phyloP scores from a whole-genome alignment of 2,329 filamentous ascomycete species.

The Emmonsiellopsis sp. region DNA sequence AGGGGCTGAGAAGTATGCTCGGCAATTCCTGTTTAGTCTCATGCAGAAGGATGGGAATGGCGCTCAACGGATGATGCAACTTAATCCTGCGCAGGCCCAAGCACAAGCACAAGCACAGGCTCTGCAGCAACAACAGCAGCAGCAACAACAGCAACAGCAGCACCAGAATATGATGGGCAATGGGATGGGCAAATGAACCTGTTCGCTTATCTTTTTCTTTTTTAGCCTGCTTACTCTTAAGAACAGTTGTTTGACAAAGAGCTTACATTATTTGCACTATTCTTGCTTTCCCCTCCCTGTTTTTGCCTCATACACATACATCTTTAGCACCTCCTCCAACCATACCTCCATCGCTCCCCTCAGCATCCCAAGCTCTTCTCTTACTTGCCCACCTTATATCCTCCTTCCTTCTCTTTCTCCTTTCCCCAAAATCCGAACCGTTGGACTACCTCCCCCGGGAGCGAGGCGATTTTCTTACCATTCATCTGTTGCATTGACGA shows the following conservation, averaged over 20 bases:
- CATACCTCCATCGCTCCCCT: too few species aligned
- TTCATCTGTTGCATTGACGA: too few species aligned
- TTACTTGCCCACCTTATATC: conserved; percentile 11
- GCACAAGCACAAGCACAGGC: conserved; percentile 18
- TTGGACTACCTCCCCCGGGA: too few species aligned
- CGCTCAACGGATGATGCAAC: conserved; percentile 20
- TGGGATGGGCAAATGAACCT: conserved; percentile 26
- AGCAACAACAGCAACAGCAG: conserved; percentile 30
- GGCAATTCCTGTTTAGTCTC: conserved; percentile 28
- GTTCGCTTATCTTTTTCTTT: not conserved
- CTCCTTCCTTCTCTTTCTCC: conserved; percentile 10
- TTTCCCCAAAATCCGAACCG: conserved; percentile 7
- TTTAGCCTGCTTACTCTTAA: conserved; percentile 5
- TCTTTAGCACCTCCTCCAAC: too few species aligned
- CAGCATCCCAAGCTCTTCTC: conserved; percentile 7
- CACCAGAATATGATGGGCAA: conserved; percentile 36
- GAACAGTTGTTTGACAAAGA: conserved; percentile 3
- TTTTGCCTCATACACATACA: too few species aligned
- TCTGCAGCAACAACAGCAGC: conserved; percentile 27
- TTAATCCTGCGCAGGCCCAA: conserved; percentile 12
- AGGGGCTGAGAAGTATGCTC: conserved; percentile 29
- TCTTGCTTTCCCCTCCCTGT: too few species aligned
- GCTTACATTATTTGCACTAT: too few species aligned
- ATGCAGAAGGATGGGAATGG: conserved; percentile 26
- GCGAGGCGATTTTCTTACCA: too few species aligned